Evolutionary conservation across 805 yeast genomes (phyloP).

Genomic region (Scheffersomyces coipomensis): DNA sequence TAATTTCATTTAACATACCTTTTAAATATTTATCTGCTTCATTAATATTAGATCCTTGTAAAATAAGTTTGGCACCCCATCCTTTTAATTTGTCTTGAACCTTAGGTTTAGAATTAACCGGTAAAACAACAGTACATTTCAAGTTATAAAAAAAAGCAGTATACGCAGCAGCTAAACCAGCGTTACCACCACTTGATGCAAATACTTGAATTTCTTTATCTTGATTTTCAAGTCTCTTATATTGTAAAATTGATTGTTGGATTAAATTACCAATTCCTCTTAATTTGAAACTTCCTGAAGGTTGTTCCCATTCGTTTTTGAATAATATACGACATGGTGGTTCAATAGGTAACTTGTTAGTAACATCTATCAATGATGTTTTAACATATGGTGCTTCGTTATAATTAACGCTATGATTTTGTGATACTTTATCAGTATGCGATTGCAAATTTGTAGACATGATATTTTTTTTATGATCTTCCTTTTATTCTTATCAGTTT

Average conservation of each 20-base stretch:
- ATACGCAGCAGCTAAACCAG: constrained; percentile 55
- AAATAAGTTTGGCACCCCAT: constrained; percentile 51
- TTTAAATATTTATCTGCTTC: constrained; percentile 50
- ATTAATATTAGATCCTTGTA: constrained; percentile 45
- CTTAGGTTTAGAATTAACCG: constrained; percentile 43
- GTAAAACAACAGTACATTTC: constrained; percentile 63
- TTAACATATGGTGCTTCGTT: constrained; percentile 20
- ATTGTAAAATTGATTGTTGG: constrained; percentile 24
- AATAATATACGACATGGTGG: constrained; percentile 43
- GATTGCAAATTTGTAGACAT: constrained; percentile 10
- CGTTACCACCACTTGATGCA: constrained; percentile 58
- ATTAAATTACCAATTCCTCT: constrained; percentile 54
- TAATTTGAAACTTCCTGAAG: constrained; percentile 55
- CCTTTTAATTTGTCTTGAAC: constrained; percentile 45
- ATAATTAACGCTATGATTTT: neutral
- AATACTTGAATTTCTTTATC: constrained; percentile 37
- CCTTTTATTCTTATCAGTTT: neutral
- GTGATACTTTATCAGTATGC: neutral
- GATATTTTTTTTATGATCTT: constrained; percentile 1
- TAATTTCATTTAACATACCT: constrained; percentile 8
- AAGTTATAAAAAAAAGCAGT: constrained; percentile 37
- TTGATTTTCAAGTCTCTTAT: constrained; percentile 6
- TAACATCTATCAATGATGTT: constrained; percentile 41
- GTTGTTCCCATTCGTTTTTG: constrained; percentile 53
- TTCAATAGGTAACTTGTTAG: constrained; percentile 24